These are phyloP conservation scores for Irpex rosettiformis DNA, from an alignment of 1,284 basidiomycete species.

Conservation along the genomic window DNA sequence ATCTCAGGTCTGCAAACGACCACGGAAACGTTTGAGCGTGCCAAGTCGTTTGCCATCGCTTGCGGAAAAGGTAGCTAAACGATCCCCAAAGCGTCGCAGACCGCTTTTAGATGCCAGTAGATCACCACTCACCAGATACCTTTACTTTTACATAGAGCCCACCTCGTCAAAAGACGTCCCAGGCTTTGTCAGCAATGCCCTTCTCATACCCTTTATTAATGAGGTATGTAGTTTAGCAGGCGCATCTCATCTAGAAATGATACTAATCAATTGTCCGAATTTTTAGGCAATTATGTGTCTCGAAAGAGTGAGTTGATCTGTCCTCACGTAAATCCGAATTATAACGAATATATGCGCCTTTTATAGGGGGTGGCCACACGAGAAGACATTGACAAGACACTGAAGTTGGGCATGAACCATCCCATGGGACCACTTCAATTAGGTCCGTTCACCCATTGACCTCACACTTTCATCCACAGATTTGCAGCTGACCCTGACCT, in stretches of 20 bases:
- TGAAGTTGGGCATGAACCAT: slow-evolving; percentile 93
- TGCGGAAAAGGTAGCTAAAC: slow-evolving; percentile 78
- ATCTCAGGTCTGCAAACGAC: slow-evolving; percentile 93
- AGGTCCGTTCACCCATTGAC: slow-evolving; percentile 37
- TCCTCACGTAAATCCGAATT: not conserved
- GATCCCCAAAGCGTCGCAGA: not conserved
- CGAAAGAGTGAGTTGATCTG: slow-evolving; percentile 58
- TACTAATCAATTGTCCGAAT: slow-evolving; percentile 1
- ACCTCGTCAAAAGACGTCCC: slow-evolving; percentile 88
- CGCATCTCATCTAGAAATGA: not conserved
- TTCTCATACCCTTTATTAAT: slow-evolving; percentile 92
- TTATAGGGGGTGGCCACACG: slow-evolving; percentile 80
- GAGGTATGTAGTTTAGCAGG: slow-evolving; percentile 46
- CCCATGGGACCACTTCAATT: slow-evolving; percentile 92
- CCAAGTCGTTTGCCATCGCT: slow-evolving; percentile 79
- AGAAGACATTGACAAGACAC: slow-evolving; percentile 94
- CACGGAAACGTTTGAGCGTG: slow-evolving; percentile 69
- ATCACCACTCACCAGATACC: not conserved
- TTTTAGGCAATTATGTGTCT: slow-evolving; percentile 85
- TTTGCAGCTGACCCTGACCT: slow-evolving; percentile 5
- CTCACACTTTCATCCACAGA: slow-evolving; percentile 2
- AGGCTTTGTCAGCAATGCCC: slow-evolving; percentile 85
- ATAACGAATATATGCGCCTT: not conserved
- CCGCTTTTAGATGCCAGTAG: not conserved
- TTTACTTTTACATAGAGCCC: slow-evolving; percentile 55